Conservation (phyloP, 257 asterid genomes). For the Nicotiana sylvestris region DNA sequence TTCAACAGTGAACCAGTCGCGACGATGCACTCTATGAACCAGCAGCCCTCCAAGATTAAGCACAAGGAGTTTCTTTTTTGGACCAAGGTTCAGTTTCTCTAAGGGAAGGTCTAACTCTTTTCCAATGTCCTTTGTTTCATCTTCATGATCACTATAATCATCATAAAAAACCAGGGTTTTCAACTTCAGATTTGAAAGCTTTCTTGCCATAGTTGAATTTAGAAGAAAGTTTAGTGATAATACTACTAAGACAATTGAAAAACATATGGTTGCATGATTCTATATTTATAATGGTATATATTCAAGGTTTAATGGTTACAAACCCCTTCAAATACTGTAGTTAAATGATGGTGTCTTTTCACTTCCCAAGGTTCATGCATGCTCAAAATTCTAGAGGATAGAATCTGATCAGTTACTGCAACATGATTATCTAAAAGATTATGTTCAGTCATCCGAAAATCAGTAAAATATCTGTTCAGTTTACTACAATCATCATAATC, state of each 20-base stretch:
- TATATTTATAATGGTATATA: not conserved
- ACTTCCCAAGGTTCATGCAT: not conserved
- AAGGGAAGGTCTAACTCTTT: slow-evolving; percentile 29
- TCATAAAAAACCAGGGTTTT: slow-evolving; percentile 12
- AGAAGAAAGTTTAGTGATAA: no score
- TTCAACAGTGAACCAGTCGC: slow-evolving; percentile 17
- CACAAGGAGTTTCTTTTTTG: slow-evolving; percentile 49
- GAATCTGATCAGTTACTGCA: not conserved
- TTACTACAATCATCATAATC: no score
- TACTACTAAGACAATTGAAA: no score
- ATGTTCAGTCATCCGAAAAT: no score
- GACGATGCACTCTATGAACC: slow-evolving; percentile 32
- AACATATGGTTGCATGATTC: no score
- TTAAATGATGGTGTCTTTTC: not conserved
- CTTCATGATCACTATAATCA: slow-evolving; percentile 26
- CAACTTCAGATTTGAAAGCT: slow-evolving; percentile 9
- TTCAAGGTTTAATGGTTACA: not conserved
- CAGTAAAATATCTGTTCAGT: no score
- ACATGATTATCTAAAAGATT: no score
- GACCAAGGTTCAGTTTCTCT: slow-evolving; percentile 47
- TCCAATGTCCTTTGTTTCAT: not conserved
- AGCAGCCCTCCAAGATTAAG: slow-evolving; percentile 52
- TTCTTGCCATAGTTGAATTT: no score
- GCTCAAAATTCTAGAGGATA: not conserved
- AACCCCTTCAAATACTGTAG: not conserved